A percentile compares a stretch with the other conserved stretches of the same genome.
Evolutionary conservation across 495 filamentous ascomycete species (phyloP).

Genomic region (Trichoderma virens): DNA sequence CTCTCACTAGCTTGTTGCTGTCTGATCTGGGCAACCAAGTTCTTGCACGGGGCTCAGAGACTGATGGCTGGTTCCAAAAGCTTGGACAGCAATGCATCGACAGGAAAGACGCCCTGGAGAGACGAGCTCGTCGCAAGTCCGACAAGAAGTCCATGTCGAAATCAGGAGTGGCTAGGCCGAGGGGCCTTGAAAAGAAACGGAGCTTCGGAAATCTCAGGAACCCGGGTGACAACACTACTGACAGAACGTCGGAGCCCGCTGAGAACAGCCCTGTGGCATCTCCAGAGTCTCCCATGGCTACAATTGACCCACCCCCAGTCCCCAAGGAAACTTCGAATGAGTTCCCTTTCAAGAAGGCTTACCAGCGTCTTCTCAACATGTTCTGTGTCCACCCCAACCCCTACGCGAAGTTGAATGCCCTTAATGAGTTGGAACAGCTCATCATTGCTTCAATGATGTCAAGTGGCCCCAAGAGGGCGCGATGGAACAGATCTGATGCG

Average conservation of each 20-base stretch:
- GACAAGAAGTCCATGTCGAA: slow-evolving; percentile 31
- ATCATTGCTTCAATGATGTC: slow-evolving; percentile 69
- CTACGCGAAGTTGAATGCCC: slow-evolving; percentile 72
- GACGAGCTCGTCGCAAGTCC: slow-evolving; percentile 30
- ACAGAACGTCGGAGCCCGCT: slow-evolving; percentile 16
- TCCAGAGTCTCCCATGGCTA: neutral
- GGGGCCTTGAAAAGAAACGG: slow-evolving; percentile 52
- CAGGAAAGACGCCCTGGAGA: slow-evolving; percentile 57
- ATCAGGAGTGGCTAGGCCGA: slow-evolving; percentile 30
- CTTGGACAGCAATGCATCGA: slow-evolving; percentile 73
- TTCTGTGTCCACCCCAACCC: slow-evolving; percentile 90
- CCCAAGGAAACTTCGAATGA: slow-evolving; percentile 38
- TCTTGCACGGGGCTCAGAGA: slow-evolving; percentile 82
- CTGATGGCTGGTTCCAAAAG: slow-evolving; percentile 80
- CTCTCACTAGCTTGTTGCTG: slow-evolving; percentile 72
- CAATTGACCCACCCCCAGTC: slow-evolving; percentile 20
- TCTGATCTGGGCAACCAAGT: slow-evolving; percentile 84
- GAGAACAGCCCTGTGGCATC: neutral
- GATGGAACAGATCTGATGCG: slow-evolving; percentile 30
- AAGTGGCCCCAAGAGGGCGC: slow-evolving; percentile 23
- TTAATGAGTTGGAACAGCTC: slow-evolving; percentile 74
- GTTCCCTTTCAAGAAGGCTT: slow-evolving; percentile 69
- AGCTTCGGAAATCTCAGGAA: slow-evolving; percentile 44
- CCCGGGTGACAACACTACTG: slow-evolving; percentile 26
- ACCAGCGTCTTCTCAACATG: slow-evolving; percentile 69